Evolutionary conservation across 371 early-diverging fungal species (phyloP).

Genomic region (Lichtheimia corymbifera): DNA sequence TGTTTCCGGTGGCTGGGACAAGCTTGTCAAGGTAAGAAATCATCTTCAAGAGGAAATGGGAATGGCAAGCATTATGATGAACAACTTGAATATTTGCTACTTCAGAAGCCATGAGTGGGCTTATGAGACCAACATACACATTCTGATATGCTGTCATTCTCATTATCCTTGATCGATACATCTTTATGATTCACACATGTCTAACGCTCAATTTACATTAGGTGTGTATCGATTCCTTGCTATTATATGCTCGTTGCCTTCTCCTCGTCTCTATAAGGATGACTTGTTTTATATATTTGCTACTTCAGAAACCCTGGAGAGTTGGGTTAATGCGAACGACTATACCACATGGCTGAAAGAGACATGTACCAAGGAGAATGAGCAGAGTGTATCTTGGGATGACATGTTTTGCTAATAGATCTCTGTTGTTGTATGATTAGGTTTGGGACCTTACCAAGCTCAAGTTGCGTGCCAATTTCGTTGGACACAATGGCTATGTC

Average conservation of each 20-base stretch:
- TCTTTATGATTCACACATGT: neutral
- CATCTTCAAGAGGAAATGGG: neutral
- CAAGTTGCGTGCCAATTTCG: slow-evolving; percentile 98
- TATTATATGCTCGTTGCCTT: too few species aligned
- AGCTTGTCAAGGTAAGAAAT: slow-evolving; percentile 84
- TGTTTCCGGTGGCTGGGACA: slow-evolving; percentile 98
- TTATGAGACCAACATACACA: slow-evolving; percentile 12
- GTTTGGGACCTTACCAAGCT: slow-evolving; percentile 98
- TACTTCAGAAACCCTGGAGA: slow-evolving; percentile 15
- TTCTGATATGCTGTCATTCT: neutral
- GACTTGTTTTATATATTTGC: slow-evolving; percentile 15
- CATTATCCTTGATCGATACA: neutral
- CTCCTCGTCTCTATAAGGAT: neutral
- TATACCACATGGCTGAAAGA: slow-evolving; percentile 10
- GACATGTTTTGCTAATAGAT: too few species aligned
- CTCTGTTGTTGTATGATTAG: neutral
- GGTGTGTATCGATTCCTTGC: neutral
- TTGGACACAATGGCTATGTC: slow-evolving; percentile 97
- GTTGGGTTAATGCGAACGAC: slow-evolving; percentile 11
- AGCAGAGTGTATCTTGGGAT: too few species aligned
- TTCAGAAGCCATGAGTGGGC: slow-evolving; percentile 13
- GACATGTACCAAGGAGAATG: neutral
- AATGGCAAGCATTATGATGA: slow-evolving; percentile 6
- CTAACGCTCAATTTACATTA: neutral
- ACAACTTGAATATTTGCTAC: slow-evolving; percentile 14